Evolutionary conservation across 2,329 filamentous ascomycete genomes (phyloP), one percentile per base, ranked within the genome.

Genomic region (Colletotrichum melonis): DNA sequence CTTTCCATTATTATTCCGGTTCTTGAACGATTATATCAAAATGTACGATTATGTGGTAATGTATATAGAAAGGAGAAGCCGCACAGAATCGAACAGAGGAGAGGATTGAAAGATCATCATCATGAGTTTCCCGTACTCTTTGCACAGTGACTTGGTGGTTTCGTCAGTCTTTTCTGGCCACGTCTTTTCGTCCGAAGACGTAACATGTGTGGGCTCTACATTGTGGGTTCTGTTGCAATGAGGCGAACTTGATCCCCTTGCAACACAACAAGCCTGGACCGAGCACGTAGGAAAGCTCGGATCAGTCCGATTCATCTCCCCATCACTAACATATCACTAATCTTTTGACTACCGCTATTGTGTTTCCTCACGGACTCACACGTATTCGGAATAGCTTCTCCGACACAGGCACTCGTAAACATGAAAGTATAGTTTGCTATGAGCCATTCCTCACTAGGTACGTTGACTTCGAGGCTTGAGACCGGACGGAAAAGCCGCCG

Each of bases 1-100:
- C 24, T 28, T 30, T 19, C 55, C 26, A 59, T 35, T 24, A 32
- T 24, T 38, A 22, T 9, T 35, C 26, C 35, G 59, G 24, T 57
- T 58, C 46, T 60, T 49, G n/a, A 12, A 22, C n/a, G 11, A 24
- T 42, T 52, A 58, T 59, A 65, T 58, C 60, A 46, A 49, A 32
- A 64, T 64, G 70, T 69, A 73, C 57, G 71, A 71, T 70, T 57
- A 66, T 58, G 71, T 71, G 67, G 71, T 71, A 73, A 73, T 73
- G 67, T 73, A 67, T 66, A 73, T 67, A 73, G 56, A 63, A 46
- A 26, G 55, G 28, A 60, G 24, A 24, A 49, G 24, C 26, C 56
- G 46, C 49, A 60, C 62, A 62, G 52, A 73, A 73, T 73, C 58
- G 46, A 38, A 71, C 71, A 58, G 58, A 19, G 35, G 57, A 56